A percentile compares a stretch with the other conserved stretches of the same genome.
Conservation (phyloP, 169 alveolate species). For the Plasmodium adleri region DNA sequence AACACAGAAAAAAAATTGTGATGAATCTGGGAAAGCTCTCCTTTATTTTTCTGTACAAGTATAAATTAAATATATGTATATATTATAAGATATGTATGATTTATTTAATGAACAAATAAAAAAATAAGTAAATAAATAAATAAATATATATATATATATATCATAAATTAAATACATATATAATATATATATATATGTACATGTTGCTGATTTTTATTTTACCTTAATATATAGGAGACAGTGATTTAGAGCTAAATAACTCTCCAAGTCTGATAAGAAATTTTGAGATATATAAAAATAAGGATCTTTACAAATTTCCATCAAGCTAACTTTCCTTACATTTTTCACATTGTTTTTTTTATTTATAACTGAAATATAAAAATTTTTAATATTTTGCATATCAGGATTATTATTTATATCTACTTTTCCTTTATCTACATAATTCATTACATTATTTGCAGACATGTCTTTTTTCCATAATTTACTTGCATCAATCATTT, state of each 20-base stretch:
- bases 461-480: not conserved
- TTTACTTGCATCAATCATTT: not conserved
- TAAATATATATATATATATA: no score
- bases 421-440: not conserved
- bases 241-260: constrained; percentile 58
- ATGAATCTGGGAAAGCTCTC: constrained; percentile 32
- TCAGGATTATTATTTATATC: not conserved
- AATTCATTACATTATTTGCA: not conserved
- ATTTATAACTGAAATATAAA: constrained; percentile 29
- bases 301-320: constrained; percentile 33
- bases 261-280: constrained; percentile 44
- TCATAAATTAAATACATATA: not conserved
- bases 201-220: not conserved
- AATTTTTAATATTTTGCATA: constrained; percentile 31
- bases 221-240: constrained; percentile 69
- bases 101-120: not conserved
- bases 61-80: not conserved
- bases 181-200: not conserved
- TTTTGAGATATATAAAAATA: constrained; percentile 39
- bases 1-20: constrained; percentile 30
- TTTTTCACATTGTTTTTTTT: constrained; percentile 61
- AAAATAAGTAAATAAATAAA: no score
- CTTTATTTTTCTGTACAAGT: constrained; percentile 40
- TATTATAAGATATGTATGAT: not conserved
- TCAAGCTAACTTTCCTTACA: constrained; percentile 48